These are phyloP conservation scores for Candida ipomoeae DNA, from an alignment of 805 yeast species.

Conservation along the genomic window DNA sequence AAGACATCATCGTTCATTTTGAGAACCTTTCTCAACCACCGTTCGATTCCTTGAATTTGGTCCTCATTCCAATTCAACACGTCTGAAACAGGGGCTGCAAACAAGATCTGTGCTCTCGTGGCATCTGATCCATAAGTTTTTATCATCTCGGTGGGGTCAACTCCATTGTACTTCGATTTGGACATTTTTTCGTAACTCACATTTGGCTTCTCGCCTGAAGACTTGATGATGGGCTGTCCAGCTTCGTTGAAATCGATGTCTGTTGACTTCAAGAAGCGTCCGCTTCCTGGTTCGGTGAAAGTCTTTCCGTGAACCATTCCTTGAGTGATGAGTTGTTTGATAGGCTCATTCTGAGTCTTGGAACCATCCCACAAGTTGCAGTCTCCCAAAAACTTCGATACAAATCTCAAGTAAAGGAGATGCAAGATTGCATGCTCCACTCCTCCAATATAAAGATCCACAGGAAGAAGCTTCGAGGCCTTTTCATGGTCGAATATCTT, in stretches of 20 bases:
- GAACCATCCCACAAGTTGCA: constrained; percentile 68
- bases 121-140: constrained; percentile 85
- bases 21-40: constrained; percentile 73
- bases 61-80: constrained; percentile 85
- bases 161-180: constrained; percentile 92
- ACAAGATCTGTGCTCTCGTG: constrained; percentile 85
- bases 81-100: constrained; percentile 86
- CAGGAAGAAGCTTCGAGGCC: constrained; percentile 63
- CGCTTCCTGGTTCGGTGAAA: constrained; percentile 63
- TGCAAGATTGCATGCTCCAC: constrained; percentile 96
- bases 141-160: constrained; percentile 80
- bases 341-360: constrained; percentile 67
- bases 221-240: constrained; percentile 42
- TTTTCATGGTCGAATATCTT: constrained; percentile 50
- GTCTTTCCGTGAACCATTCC: constrained; percentile 99
- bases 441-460: constrained; percentile 90
- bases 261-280: constrained; percentile 72
- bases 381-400: constrained; percentile 70
- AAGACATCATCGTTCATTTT: constrained; percentile 16
- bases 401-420: constrained; percentile 78
- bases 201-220: constrained; percentile 48
- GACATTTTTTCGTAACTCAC: constrained; percentile 90
- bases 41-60: constrained; percentile 79
- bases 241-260: constrained; percentile 53
- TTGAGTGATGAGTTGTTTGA: constrained; percentile 76